Evolutionary conservation across 805 yeast genomes (phyloP).

Genomic region (Pichia scutulata): DNA sequence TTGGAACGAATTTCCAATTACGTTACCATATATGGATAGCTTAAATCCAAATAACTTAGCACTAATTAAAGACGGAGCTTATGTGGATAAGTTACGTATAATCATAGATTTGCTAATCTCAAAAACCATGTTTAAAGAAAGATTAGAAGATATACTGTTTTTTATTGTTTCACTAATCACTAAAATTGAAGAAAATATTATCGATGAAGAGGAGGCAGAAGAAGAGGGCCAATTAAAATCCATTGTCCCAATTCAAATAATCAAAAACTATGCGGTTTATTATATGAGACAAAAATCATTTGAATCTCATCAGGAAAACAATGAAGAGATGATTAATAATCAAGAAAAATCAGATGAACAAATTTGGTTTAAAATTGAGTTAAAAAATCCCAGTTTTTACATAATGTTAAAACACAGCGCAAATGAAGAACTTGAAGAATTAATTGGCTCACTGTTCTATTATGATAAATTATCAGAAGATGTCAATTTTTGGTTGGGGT

Average conservation of each 20-base stretch:
- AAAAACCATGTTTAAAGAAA: constrained; percentile 2
- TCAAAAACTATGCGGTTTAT: constrained; percentile 3
- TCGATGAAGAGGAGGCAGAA: not conserved
- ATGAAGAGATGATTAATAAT: not conserved
- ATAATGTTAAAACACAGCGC: constrained; percentile 1
- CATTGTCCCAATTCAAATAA: constrained; percentile 1
- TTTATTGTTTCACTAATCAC: constrained; percentile 2
- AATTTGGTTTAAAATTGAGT: not conserved
- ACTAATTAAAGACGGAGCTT: constrained; percentile 1
- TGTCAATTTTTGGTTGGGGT: constrained; percentile 2
- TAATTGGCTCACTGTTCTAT: constrained; percentile 4
- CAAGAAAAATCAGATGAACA: constrained; percentile 1
- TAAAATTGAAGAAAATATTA: constrained; percentile 1
- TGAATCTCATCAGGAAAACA: not conserved
- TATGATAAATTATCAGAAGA: constrained; percentile 1
- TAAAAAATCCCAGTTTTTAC: constrained; percentile 5
- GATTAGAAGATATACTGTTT: constrained; percentile 3
- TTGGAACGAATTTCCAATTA: constrained; percentile 6
- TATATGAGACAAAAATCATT: not conserved
- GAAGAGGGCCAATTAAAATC: not conserved
- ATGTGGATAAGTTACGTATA: constrained; percentile 12
- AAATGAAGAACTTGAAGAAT: constrained; percentile 4
- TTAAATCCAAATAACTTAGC: constrained; percentile 5
- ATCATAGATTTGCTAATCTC: constrained; percentile 9
- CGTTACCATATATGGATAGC: constrained; percentile 9